phyloP scores from a whole-genome alignment of 192 early-diverging fungal genomes.

The Entrophospora sp. region DNA sequence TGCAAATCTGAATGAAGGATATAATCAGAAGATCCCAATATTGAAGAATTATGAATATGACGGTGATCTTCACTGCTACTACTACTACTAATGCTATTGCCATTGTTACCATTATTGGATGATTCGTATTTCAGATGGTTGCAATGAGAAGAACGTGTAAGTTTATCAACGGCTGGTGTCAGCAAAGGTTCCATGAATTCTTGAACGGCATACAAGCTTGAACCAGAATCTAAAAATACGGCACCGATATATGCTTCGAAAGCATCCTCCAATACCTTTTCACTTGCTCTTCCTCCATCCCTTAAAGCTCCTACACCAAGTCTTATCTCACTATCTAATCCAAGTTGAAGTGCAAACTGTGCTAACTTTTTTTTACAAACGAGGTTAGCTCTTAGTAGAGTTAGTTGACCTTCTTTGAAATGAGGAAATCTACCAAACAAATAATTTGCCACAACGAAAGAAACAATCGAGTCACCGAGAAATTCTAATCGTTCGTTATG shows the following conservation, averaged over 20 bases:
- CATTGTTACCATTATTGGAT: too few species aligned
- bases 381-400: slow-evolving; percentile 14
- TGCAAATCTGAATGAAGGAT: slow-evolving; percentile 11
- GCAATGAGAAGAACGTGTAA: neutral
- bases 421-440: slow-evolving; percentile 5
- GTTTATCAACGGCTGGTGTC: slow-evolving; percentile 15
- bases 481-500: slow-evolving; percentile 24
- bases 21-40: neutral
- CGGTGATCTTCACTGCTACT: too few species aligned
- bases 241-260: slow-evolving; percentile 23
- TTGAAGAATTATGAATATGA: too few species aligned
- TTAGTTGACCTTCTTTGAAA: slow-evolving; percentile 20
- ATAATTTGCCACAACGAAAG: slow-evolving; percentile 21
- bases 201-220: slow-evolving; percentile 12
- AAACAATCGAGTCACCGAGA: slow-evolving; percentile 20
- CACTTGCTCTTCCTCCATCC: slow-evolving; percentile 16
- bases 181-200: slow-evolving; percentile 20
- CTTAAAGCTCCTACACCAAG: slow-evolving; percentile 17
- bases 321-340: neutral
- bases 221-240: slow-evolving; percentile 17
- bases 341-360: slow-evolving; percentile 12
- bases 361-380: slow-evolving; percentile 21
- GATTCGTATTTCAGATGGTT: too few species aligned
- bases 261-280: slow-evolving; percentile 21
- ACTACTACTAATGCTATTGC: too few species aligned